Percentiles rank a stretch among this genome's conserved stretches.
phyloP scores from a whole-genome alignment of 495 filamentous ascomycete species.

The Hypoxylon rickii region DNA sequence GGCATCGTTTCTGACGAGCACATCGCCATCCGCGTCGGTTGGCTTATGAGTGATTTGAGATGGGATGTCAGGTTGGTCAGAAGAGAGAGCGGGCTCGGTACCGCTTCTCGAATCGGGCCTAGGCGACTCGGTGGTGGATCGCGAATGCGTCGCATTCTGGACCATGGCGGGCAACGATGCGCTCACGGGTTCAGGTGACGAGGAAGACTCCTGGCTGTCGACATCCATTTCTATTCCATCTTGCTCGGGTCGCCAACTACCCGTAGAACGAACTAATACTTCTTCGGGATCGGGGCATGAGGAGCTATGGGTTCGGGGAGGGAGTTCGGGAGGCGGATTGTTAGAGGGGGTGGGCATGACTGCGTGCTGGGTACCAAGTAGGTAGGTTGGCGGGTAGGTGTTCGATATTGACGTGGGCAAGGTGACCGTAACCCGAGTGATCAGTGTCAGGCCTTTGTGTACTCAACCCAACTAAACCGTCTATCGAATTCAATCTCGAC shows the following conservation, averaged over 20 bases:
- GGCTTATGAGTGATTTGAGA: slow-evolving; percentile 39
- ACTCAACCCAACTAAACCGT: too few relatives aligned
- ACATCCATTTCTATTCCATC: slow-evolving; percentile 34
- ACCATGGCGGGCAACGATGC: slow-evolving; percentile 8
- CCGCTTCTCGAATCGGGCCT: slow-evolving; percentile 37
- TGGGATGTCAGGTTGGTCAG: slow-evolving; percentile 29
- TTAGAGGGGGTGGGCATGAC: slow-evolving; percentile 59
- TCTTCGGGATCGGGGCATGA: slow-evolving; percentile 54
- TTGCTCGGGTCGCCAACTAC: slow-evolving; percentile 34
- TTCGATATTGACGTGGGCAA: too few relatives aligned
- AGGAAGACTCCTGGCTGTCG: slow-evolving; percentile 31
- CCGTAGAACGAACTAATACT: slow-evolving; percentile 10
- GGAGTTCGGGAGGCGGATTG: slow-evolving; percentile 45
- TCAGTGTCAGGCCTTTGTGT: too few relatives aligned
- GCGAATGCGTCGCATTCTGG: slow-evolving; percentile 26
- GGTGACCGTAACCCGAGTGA: too few relatives aligned
- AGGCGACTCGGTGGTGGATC: slow-evolving; percentile 46
- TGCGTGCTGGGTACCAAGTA: slow-evolving; percentile 11
- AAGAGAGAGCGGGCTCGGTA: slow-evolving; percentile 24
- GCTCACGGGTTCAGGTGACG: slow-evolving; percentile 28
- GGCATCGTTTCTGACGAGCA: slow-evolving; percentile 11
- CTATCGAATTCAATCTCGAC: neutral
- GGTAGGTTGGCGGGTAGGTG: neutral
- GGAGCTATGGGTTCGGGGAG: slow-evolving; percentile 45
- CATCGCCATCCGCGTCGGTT: slow-evolving; percentile 42